Evolutionary conservation across 805 yeast species (phyloP), one percentile per base, ranked within the genome.

Genomic region (Lipomyces starkeyi): DNA sequence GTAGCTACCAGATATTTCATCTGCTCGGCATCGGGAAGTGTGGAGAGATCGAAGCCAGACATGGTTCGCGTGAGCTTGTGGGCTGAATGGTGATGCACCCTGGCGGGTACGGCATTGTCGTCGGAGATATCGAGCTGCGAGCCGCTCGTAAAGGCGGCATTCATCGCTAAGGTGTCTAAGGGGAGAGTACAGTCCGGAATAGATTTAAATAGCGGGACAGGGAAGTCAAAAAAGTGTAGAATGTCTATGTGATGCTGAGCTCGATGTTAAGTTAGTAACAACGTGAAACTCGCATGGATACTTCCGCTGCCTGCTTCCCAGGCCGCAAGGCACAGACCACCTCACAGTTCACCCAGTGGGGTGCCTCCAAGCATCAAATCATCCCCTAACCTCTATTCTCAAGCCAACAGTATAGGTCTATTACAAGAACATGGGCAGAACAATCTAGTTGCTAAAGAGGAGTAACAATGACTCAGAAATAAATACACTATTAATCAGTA

Each of bases 11-110:
- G 35, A 27, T 67, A 68, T 37, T 60, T 40, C 65, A 64, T 62
- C 55, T 67, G 71, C 35, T 61, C 68, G 17, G 71, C 59, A 13
- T 67, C 71, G 52, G 70, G 70, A 59, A 67, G 57, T 13, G 62
- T 47, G n/a, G 63, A 22, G 32, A 67, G 61, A 35, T 67, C 71
- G 34, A 64, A 54, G 29, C 66, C 68, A 13, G 71, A 64, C 60
- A 57, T 56, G 13, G 66, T 62, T 5, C 71, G 63, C 32, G 65
- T 43, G 13, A 67, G 58, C 35, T 61, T 59, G 37, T 61, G 55
- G 35, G 32, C 49, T 17, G 63, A 52, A 22, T 65, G 66, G 20
- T 37, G 43, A 27, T 58, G 61, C 43, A 2, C 11, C 11, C 13
- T 13, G 54, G 57, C 61, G 58, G 32, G 52, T 35, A 54, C 29